Conservation (phyloP, 148 eudicot genomes). For the Hydrangea macrophylla region DNA sequence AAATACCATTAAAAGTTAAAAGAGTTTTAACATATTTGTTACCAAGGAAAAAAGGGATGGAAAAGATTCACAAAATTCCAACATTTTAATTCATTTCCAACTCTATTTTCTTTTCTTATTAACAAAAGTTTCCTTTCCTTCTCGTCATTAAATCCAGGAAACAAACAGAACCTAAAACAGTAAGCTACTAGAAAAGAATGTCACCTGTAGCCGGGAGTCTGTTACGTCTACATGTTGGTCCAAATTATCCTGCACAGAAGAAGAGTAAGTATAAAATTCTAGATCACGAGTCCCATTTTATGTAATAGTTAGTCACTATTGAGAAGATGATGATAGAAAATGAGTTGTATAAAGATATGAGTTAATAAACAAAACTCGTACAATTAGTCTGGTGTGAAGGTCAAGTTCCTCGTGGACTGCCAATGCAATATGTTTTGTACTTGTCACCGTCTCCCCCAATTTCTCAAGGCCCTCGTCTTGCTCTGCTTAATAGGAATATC, state of each 20-base stretch:
- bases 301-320: not conserved
- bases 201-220: conserved; percentile 73
- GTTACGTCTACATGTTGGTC: conserved; percentile 83
- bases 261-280: not conserved
- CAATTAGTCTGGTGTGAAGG: conserved; percentile 78
- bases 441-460: conserved; percentile 79
- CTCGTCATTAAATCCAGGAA: no score
- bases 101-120: no score
- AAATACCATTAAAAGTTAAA: no score
- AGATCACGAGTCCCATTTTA: not conserved
- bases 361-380: conserved; percentile 24
- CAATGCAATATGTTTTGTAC: conserved; percentile 93
- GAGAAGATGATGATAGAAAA: not conserved
- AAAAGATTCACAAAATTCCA: no score
- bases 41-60: no score
- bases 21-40: no score
- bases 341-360: not conserved
- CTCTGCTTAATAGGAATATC: conserved; percentile 46
- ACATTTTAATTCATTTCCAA: no score
- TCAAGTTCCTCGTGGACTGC: conserved; percentile 92
- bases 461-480: conserved; percentile 95
- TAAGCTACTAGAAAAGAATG: no score
- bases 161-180: no score
- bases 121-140: no score
- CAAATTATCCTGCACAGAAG: conserved; percentile 57